Evolutionary conservation across 2,329 filamentous ascomycete species (phyloP), one percentile per base, ranked within the genome.

Genomic region (Massarina eburnea): DNA sequence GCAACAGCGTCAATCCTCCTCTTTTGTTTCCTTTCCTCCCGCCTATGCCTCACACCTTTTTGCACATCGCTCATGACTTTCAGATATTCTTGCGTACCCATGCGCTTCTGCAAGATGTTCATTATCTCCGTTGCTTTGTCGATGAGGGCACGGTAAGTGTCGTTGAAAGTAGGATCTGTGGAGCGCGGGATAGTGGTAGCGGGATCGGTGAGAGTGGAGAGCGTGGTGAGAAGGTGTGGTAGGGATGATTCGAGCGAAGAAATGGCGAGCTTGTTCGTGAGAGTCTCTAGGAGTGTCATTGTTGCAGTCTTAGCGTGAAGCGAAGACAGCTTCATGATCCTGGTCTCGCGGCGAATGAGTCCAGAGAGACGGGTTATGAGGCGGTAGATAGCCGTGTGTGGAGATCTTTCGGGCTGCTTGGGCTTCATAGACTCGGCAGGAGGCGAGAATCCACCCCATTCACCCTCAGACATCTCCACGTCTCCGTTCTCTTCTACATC

Each of bases 1-100:
- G 81, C 81, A 19, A 99, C 84, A 9, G 89, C 89, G 66, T 95
- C 91, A 54, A 97, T 89, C 72, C 89, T 89, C 61, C 94, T 82
- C 81, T 99, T 99, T 53, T 80, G 82, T 43, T 86, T 83, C 54
- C 95, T 77, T 61, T 84, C 82, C 65, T 89, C 83, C 55, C 94
- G 79, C 61, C 86, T 83, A 54, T 80, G 79, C 62, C 81, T 82
- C n/a, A 94, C 84, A 14, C 79, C 80, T 41, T 87, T 84, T 49
- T 89, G 83, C 6, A 95, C 89, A 32, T 80, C 80, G 30, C 88
- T 71, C 62, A 97, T 77, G 36, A 85, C 79, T 43, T 79, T 77
- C n/a, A 91, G 84, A 72, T 91, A 99, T 51, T 82, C 83, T 1
- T 84, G 81, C 2, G 87, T 89, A 32, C 92, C 94, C 41, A 96